Percentiles rank a stretch among this genome's conserved stretches.
phyloP scores from a whole-genome alignment of 2,329 filamentous ascomycete species.

The Aspergillus pseudotamarii region DNA sequence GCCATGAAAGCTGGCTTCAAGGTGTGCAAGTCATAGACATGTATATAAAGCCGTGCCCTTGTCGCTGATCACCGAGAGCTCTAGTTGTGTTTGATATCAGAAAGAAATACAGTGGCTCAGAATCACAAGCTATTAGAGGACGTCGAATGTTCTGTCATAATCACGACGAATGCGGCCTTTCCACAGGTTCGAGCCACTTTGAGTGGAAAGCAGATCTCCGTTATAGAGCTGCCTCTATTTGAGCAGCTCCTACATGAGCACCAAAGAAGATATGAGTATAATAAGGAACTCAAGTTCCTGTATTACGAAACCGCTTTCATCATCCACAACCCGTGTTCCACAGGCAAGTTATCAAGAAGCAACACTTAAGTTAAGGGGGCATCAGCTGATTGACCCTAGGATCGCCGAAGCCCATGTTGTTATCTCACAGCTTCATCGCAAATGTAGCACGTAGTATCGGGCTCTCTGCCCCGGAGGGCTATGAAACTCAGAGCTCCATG shows the following conservation, averaged over 20 bases:
- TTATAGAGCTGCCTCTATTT: background rate
- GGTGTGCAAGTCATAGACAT: constrained; percentile 7
- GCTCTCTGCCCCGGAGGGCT: background rate
- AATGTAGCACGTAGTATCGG: constrained; percentile 4
- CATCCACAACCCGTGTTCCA: background rate
- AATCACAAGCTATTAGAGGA: constrained; percentile 2
- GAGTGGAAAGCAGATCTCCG: background rate
- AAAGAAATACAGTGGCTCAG: background rate
- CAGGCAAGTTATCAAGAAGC: background rate
- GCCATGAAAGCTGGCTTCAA: constrained; percentile 7
- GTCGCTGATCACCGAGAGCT: constrained; percentile 7
- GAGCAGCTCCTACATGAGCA: background rate
- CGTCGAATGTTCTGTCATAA: constrained; percentile 1
- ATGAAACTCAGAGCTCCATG: constrained; percentile 3
- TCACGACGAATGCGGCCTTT: constrained; percentile 2
- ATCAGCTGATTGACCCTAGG: background rate
- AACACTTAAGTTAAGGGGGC: background rate
- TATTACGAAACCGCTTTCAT: constrained; percentile 1
- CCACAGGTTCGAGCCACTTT: background rate
- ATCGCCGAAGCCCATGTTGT: background rate
- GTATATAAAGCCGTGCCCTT: constrained; percentile 1
- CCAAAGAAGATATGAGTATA: background rate
- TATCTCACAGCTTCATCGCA: background rate
- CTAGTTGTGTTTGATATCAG: constrained; percentile 3
- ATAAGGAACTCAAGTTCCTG: background rate